Evolutionary conservation across 116 monocot species (phyloP).

Genomic region (Zostera marina): DNA sequence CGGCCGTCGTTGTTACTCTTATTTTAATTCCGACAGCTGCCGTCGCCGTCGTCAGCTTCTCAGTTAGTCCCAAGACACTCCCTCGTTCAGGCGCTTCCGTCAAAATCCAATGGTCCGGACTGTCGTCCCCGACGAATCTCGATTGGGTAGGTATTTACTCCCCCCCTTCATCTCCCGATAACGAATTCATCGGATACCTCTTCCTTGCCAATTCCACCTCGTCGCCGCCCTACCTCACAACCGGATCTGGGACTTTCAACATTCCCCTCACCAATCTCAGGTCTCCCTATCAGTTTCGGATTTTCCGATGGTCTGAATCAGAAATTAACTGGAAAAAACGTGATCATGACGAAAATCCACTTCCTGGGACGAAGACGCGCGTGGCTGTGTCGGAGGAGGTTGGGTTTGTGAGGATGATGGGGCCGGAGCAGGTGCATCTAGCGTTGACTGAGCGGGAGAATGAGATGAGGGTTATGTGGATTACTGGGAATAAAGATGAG

Average conservation of each 20-base stretch:
- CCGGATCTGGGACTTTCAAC: slow-evolving; percentile 49
- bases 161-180: slow-evolving; percentile 48
- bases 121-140: slow-evolving; percentile 44
- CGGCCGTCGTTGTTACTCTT: slow-evolving; percentile 1
- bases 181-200: slow-evolving; percentile 70
- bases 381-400: slow-evolving; percentile 49
- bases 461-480: slow-evolving; percentile 90
- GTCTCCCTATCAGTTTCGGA: slow-evolving; percentile 51
- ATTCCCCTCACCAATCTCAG: slow-evolving; percentile 77
- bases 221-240: slow-evolving; percentile 11
- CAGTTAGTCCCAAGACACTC: slow-evolving; percentile 41
- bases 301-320: slow-evolving; percentile 55
- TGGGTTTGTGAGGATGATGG: slow-evolving; percentile 7
- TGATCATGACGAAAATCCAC: slow-evolving; percentile 79
- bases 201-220: slow-evolving; percentile 48
- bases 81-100: slow-evolving; percentile 32
- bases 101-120: slow-evolving; percentile 52
- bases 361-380: slow-evolving; percentile 43
- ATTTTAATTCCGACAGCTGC: slow-evolving; percentile 7
- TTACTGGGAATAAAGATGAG: slow-evolving; percentile 33
- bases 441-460: slow-evolving; percentile 55
- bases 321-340: slow-evolving; percentile 38
- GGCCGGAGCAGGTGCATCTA: slow-evolving; percentile 78
- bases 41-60: slow-evolving; percentile 15
- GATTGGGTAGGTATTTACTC: slow-evolving; percentile 94